A percentile compares a stretch with the other conserved stretches of the same genome.
Evolutionary conservation across 257 asterid genomes (phyloP).

Genomic region (Solanum etuberosum): DNA sequence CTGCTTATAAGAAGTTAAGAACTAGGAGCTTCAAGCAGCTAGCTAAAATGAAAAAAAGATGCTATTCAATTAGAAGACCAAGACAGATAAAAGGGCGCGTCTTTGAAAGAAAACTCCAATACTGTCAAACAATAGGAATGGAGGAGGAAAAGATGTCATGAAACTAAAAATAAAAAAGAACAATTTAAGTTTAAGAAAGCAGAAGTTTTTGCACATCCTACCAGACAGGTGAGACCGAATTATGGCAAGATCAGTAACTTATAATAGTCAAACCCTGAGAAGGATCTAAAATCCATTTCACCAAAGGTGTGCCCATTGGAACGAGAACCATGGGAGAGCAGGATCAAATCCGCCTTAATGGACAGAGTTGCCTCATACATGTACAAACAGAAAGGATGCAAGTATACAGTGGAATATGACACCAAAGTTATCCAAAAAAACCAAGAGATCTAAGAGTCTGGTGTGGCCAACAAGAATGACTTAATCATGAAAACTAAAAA

Average conservation of each 20-base stretch:
- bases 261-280: not conserved
- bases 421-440: not conserved
- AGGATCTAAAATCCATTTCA: not conserved
- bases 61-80: too few relatives aligned
- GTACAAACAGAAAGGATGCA: not conserved
- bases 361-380: not conserved
- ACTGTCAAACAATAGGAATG: too few relatives aligned
- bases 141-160: too few relatives aligned
- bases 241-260: not conserved
- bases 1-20: too few relatives aligned
- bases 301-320: not conserved
- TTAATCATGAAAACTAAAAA: not conserved
- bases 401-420: not conserved
- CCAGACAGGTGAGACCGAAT: not conserved
- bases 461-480: not conserved
- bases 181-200: not conserved
- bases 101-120: too few relatives aligned
- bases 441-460: not conserved
- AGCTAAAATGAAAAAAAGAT: too few relatives aligned
- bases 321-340: not conserved
- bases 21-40: not conserved
- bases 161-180: too few relatives aligned
- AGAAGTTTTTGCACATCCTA: not conserved
- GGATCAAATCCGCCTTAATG: not conserved
- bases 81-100: too few relatives aligned